Conservation (phyloP, 176 grass and related monocot genomes). For the Lolium perenne region DNA sequence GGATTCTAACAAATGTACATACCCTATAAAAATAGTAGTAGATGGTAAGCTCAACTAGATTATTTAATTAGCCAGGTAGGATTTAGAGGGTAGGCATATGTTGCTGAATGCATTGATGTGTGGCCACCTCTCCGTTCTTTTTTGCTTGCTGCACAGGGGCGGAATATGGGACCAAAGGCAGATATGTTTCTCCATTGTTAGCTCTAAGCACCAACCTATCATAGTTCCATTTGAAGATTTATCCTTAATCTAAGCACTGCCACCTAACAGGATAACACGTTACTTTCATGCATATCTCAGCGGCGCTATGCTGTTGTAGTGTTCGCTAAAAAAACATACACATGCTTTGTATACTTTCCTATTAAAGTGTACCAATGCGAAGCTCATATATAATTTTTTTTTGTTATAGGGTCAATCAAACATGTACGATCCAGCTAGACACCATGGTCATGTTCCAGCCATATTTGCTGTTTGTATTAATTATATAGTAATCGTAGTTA, state of each 20-base stretch:
- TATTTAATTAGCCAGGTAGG: neutral
- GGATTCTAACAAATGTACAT: too few species aligned
- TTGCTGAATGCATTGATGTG: neutral
- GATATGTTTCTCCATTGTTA: slow-evolving; percentile 7
- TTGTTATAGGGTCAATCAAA: neutral
- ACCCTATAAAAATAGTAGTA: too few species aligned
- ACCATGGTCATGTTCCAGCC: neutral
- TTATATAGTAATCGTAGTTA: neutral
- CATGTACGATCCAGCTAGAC: neutral
- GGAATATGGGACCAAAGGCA: neutral
- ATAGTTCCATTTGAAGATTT: neutral
- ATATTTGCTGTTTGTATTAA: neutral
- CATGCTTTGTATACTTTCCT: neutral
- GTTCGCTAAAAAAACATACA: neutral
- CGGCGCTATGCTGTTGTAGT: neutral
- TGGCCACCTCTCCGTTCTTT: neutral
- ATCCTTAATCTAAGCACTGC: neutral
- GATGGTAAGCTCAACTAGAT: too few species aligned
- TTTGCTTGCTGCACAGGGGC: neutral
- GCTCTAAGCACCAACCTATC: neutral
- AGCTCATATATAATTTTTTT: neutral
- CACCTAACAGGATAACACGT: neutral
- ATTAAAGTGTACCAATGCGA: neutral
- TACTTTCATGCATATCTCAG: neutral
- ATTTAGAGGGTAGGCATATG: neutral